Evolutionary conservation across 441 rosid species (phyloP).

Genomic region (Pelargonium myrrhifolium): DNA sequence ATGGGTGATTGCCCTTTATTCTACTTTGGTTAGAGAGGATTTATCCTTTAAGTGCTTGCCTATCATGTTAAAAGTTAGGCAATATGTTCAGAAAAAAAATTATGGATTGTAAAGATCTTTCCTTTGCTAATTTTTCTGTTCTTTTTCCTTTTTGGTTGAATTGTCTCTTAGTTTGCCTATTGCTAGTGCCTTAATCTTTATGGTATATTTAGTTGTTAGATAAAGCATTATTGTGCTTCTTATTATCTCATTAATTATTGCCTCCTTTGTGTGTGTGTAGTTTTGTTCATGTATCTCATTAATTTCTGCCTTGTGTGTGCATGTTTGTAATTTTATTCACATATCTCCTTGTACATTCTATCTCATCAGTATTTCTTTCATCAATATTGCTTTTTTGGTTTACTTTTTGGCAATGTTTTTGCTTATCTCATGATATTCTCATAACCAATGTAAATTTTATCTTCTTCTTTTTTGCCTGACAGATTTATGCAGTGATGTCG

Average conservation of each 20-base stretch:
- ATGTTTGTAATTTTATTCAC: neutral
- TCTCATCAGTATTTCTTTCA: neutral
- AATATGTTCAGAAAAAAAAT: too few species aligned
- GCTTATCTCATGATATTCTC: neutral
- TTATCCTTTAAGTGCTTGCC: neutral
- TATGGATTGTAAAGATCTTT: neutral
- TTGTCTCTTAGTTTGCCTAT: neutral
- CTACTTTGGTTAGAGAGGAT: neutral
- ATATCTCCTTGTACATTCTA: neutral
- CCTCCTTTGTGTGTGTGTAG: neutral
- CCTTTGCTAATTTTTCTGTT: neutral
- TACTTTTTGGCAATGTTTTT: neutral
- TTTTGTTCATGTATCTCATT: neutral
- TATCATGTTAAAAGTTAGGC: too few species aligned
- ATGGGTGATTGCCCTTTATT: neutral
- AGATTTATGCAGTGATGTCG: conserved; percentile 88
- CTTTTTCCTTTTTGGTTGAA: neutral
- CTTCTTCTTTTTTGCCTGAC: conserved; percentile 12
- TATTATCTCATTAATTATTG: neutral
- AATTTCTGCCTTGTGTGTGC: neutral
- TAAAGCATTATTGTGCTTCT: neutral
- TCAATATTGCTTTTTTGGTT: neutral
- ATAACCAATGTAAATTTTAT: conserved; percentile 16
- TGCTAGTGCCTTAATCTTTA: neutral
- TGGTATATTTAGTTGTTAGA: neutral